phyloP scores from a whole-genome alignment of 1,139 yeast species.

The Taphrina deformans region DNA sequence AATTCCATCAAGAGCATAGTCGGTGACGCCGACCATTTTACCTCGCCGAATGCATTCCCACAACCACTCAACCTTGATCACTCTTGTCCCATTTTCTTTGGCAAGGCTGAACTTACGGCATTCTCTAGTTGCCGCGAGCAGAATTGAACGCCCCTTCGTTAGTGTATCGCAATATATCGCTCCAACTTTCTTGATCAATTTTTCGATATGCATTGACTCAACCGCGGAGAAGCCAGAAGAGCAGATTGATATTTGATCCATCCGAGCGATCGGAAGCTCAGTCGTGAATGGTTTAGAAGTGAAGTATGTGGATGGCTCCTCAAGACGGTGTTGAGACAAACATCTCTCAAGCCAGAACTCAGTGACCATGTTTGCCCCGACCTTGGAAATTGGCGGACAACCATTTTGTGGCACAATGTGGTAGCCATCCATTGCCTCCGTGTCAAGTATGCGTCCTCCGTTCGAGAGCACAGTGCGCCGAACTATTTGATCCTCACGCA shows the following conservation, averaged over 20 bases:
- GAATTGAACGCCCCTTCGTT: conserved; percentile 9
- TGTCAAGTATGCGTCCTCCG: not conserved
- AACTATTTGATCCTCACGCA: not conserved
- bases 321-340: not conserved
- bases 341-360: conserved; percentile 33
- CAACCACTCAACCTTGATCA: conserved; percentile 19
- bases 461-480: not conserved
- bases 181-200: conserved; percentile 13
- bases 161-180: conserved; percentile 24
- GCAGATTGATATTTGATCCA: conserved; percentile 25
- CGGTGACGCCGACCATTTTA: conserved; percentile 2
- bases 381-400: not conserved
- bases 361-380: conserved; percentile 5
- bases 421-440: not conserved
- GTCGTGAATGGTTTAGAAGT: conserved; percentile 2
- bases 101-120: conserved; percentile 16
- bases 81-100: conserved; percentile 6
- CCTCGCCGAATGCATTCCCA: conserved; percentile 16
- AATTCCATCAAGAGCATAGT: conserved; percentile 23
- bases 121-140: conserved; percentile 17
- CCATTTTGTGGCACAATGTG: conserved; percentile 16
- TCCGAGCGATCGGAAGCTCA: conserved; percentile 8
- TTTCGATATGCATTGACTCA: conserved; percentile 26
- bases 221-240: conserved; percentile 23
- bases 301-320: not conserved